Base-by-base conservation (phyloP, 345 rosid genomes). In the Mangifera indica region DNA sequence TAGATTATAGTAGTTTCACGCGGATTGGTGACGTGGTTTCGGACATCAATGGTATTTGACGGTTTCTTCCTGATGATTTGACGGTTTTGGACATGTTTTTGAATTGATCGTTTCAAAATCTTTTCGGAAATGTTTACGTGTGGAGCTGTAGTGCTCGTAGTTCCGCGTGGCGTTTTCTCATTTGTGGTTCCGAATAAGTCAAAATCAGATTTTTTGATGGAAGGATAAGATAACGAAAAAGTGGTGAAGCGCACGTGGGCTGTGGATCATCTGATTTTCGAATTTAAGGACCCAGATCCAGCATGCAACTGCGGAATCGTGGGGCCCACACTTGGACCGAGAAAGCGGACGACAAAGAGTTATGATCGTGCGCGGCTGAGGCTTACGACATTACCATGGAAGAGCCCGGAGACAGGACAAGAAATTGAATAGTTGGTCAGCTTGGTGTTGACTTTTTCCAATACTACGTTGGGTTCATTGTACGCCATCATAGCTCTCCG, bases 21-120 rank as follows among this genome's bases (percentile, higher is more conserved):
- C 17, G 80, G 83, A 80, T 80, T 37, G 69, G 51, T 80, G 83
- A 80, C 75, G 80, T 76, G 77, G 77, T n/a, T 63, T 0, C 9
- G 72, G 72, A 32, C 34, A 18, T 2, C 7, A 45, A 25, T 18
- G 63, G 45, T n/a, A 63, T 72, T 63, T 64, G 0, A 5, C 10
- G 5, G 4, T 14, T 61, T 51, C 49, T 34, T 26, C 0, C 0
- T 2, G 2, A 0, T 0, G 60, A 51, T 49, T 61, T 71, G 66
- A 71, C 74, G 66, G 34, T 61, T 51, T 71, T 71, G 49, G 57
- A 61, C 74, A 32, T 71, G 24, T 1, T 32, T 20, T 49, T 37
- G 56, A 26, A 25, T n/a, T 20, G 11, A 59, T 26, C 64, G 44
- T 45, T 70, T 25, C 56, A 10, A 58, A 45, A 2, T 70, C 45